Base-by-base conservation (phyloP, 805 yeast species). In the Yarrowia yakushimensis region DNA sequence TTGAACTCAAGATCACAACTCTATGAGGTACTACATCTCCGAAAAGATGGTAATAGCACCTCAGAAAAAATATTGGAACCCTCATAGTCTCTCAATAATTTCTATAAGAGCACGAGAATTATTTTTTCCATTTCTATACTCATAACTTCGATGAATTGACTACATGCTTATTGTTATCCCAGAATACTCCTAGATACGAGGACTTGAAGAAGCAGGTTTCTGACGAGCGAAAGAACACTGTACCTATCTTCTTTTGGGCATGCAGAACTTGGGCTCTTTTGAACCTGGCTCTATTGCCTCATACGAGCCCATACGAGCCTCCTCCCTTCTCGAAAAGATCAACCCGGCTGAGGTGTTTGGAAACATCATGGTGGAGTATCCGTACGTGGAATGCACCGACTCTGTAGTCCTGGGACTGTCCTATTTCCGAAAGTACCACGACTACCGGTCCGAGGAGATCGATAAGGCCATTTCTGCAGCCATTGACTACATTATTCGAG, bases 291-390 rank as follows among this genome's bases (percentile, higher is more conserved):
- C 98, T 0, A 94, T 91, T 74, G 87, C 97, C 0, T 83, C 97
- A 0, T 94, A 94, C 73, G 99, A 94, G 71, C 80, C 78, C 60
- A 93, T 90, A 65, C 85, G 91, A 67, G 91, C 96, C 0, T 83
- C 96, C 0, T 84, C 90, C 13, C 64, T 84, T 37, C 70, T 94
- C 64, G 99, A 94, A 71, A 69, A 74, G 60, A 76, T 94, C 63
- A 93, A 93, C 68, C 98, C 99, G 0, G 99, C 99, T 1, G 99
- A 94, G 72, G 99, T 94, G 0, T 94, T 94, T 75, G 97, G 96
- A 63, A 92, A 94, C 68, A 94, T 94, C 64, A 94, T 94, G 99
- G 96, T 94, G 25, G 99, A 94, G 74, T 94, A 90, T 72, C 98
- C 99, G 0, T 94, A 94, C 71, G 97, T 96, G 20, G 99, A 94